A percentile compares a stretch with the other conserved stretches of the same genome.
Evolutionary conservation across 106 monocot species (phyloP).

Genomic region (Phalaenopsis equestris): DNA sequence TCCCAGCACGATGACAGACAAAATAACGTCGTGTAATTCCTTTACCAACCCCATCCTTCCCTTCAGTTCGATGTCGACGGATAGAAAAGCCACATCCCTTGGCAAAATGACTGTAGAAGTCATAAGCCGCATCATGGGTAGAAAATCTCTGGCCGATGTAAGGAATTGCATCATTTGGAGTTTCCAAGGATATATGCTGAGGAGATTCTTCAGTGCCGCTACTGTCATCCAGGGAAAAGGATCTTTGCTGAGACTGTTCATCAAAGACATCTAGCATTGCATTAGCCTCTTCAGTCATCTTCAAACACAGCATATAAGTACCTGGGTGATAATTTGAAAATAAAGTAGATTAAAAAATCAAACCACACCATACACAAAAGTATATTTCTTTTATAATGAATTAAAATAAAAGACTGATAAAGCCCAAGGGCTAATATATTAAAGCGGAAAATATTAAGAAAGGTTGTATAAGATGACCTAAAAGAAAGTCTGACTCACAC

Average conservation of each 20-base stretch:
- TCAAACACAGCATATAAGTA: constrained; percentile 8
- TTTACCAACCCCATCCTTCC: constrained; percentile 74
- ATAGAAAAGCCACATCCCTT: constrained; percentile 76
- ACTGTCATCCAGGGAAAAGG: constrained; percentile 48
- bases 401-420: neutral
- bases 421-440: too few relatives aligned
- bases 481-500: too few relatives aligned
- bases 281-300: constrained; percentile 44
- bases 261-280: constrained; percentile 44
- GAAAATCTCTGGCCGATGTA: constrained; percentile 71
- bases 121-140: constrained; percentile 77
- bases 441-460: too few relatives aligned
- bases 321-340: neutral
- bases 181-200: constrained; percentile 49
- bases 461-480: too few relatives aligned
- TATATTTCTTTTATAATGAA: neutral
- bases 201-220: constrained; percentile 46
- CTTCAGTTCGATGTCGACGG: constrained; percentile 74
- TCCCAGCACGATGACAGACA: constrained; percentile 85
- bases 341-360: neutral
- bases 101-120: constrained; percentile 75
- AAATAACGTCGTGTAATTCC: constrained; percentile 77
- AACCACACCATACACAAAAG: neutral
- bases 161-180: constrained; percentile 46
- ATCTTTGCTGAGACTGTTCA: constrained; percentile 61